Evolutionary conservation across 495 filamentous ascomycete species (phyloP).

Genomic region (Penicillium macrosclerotiorum): DNA sequence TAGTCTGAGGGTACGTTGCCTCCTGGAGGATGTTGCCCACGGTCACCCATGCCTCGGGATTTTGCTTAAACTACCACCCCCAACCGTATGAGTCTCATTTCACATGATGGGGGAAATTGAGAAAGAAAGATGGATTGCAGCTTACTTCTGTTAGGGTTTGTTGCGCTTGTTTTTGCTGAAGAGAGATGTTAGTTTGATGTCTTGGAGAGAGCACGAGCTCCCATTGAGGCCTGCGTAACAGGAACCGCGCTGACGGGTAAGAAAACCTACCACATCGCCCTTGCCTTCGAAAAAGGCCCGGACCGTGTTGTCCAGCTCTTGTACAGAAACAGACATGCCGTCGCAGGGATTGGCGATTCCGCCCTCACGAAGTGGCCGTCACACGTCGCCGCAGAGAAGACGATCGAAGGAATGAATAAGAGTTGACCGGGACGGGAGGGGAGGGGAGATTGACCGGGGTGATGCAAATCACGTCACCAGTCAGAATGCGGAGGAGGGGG

Average conservation of each 20-base stretch:
- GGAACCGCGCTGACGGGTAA: background rate
- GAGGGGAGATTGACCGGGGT: constrained; percentile 4
- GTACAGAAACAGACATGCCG: constrained; percentile 70
- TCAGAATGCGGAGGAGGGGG: constrained; percentile 1
- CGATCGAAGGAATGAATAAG: constrained; percentile 1
- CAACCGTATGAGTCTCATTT: background rate
- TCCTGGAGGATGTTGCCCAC: constrained; percentile 94
- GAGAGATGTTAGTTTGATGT: constrained; percentile 14
- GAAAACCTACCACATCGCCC: constrained; percentile 72
- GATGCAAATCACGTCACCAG: constrained; percentile 1
- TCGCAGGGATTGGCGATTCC: constrained; percentile 35
- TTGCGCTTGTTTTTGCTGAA: constrained; percentile 95
- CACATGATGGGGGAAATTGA: background rate
- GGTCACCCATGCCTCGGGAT: constrained; percentile 94
- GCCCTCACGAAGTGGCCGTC: constrained; percentile 23
- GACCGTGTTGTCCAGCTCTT: constrained; percentile 93
- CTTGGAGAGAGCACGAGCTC: background rate
- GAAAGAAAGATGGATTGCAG: constrained; percentile 5
- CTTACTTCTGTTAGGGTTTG: constrained; percentile 89
- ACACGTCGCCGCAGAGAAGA: too few species aligned
- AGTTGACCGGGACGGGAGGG: constrained; percentile 6
- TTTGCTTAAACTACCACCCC: constrained; percentile 83
- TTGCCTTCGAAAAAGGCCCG: constrained; percentile 95
- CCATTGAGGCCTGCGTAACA: too few species aligned
- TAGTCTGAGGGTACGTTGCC: constrained; percentile 89